These are phyloP conservation scores for Calocybe indica DNA, from an alignment of 768 basidiomycete genomes.

Conservation along the genomic window DNA sequence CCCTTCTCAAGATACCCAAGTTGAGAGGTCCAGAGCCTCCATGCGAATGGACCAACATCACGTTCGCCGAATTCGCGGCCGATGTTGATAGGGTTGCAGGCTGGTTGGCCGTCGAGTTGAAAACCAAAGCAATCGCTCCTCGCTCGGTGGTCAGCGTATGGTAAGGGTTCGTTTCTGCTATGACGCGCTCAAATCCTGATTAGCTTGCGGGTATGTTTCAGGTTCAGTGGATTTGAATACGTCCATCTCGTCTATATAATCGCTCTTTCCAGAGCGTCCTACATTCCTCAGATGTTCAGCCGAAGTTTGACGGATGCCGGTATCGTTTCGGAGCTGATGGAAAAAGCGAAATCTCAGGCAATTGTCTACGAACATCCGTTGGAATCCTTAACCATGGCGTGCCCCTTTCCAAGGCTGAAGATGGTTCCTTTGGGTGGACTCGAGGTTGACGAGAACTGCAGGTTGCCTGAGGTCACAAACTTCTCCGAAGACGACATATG, in stretches of 20 bases:
- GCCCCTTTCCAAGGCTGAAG: slow-evolving; percentile 28
- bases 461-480: slow-evolving; percentile 31
- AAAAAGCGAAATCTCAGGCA: slow-evolving; percentile 46
- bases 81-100: no score
- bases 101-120: no score
- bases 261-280: slow-evolving; percentile 57
- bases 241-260: slow-evolving; percentile 58
- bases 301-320: slow-evolving; percentile 52
- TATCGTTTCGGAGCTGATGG: slow-evolving; percentile 56
- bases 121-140: no score
- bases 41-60: no score
- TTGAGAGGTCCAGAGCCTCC: no score
- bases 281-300: slow-evolving; percentile 61
- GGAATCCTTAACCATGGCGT: slow-evolving; percentile 22
- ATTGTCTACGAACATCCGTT: slow-evolving; percentile 51
- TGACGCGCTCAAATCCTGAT: no score
- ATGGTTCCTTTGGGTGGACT: slow-evolving; percentile 24
- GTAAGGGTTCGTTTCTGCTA: no score
- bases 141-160: no score
- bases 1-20: no score
- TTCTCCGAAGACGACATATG: slow-evolving; percentile 20
- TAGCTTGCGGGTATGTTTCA: slow-evolving; percentile 12
- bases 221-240: slow-evolving; percentile 61
- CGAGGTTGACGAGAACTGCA: slow-evolving; percentile 10
- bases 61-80: no score